Evolutionary conservation across 2,329 filamentous ascomycete species (phyloP), one percentile per base, ranked within the genome.

Genomic region (Celoporthe dispersa): DNA sequence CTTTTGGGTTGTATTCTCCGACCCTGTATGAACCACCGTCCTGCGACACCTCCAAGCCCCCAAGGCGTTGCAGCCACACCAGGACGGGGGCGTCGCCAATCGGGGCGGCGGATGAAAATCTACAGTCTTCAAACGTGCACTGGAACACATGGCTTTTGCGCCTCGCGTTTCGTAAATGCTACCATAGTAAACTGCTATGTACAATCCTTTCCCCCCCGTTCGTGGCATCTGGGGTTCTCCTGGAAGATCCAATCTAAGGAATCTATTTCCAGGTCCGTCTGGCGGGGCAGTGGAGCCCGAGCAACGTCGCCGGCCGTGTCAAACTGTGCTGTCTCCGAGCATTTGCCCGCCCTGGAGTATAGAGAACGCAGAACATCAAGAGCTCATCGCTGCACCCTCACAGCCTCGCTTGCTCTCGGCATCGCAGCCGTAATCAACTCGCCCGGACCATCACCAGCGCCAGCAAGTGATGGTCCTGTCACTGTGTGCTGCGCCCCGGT

Each of bases 171-270:
- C 70, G 67, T 61, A 35, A 51, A 53, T 35, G 70, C 62, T 16
- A 33, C 64, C 66, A 64, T 59, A 41, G n/a, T n/a, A n/a, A n/a
- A n/a, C 59, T 55, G 65, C 57, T 67, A 57, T 65, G 28, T n/a
- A n/a, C n/a, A n/a, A n/a, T 12, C 57, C 60, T 44, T 48, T 57
- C 57, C 41, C 39, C 41, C 41, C 41, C 41, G 44, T 48, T n/a
- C 8, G 57, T 8, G 53, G 14, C 25, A 59, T 64, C 67, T 64
- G 62, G 67, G 67, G 25, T 61, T 64, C 66, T 61, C 68, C 62
- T 66, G 64, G 68, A 66, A 60, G 62, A 70, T 68, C 68, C 68
- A 70, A 70, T 72, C 65, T 70, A 51, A 65, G 65, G 51, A 39
- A 64, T 67, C 62, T 72, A 72, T 72, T 72, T 72, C 67, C 5